phyloP scores from a whole-genome alignment of 139 green algal species.

The Zygnema circumcarinatum region DNA sequence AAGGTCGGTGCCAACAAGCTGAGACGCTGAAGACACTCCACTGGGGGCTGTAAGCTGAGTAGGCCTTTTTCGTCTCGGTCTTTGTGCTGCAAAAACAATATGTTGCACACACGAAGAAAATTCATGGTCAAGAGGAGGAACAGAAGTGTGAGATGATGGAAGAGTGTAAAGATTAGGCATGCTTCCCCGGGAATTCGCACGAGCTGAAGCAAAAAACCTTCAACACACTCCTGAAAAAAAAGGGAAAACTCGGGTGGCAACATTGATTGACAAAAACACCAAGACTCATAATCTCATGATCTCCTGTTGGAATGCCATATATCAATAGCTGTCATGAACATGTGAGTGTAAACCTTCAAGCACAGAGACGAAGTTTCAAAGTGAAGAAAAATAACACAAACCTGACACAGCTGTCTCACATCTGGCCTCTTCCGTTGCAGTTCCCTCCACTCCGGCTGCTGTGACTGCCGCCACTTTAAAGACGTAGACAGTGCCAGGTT shows the following conservation, averaged over 20 bases:
- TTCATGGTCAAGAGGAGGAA: no score
- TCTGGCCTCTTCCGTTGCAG: not conserved
- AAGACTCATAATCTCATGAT: not conserved
- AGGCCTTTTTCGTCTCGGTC: not conserved
- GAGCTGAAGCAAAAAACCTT: no score
- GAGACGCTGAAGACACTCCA: no score
- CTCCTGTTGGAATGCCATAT: not conserved
- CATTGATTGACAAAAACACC: not conserved
- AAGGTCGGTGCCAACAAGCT: not conserved
- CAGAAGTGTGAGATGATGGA: no score
- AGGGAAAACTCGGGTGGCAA: not conserved
- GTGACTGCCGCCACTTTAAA: slow-evolving; percentile 17
- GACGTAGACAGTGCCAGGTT: not conserved
- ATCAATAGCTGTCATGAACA: not conserved
- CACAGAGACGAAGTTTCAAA: not conserved
- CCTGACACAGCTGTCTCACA: not conserved
- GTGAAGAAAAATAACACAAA: not conserved
- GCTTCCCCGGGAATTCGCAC: no score
- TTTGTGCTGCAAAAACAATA: not conserved
- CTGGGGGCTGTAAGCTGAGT: not conserved
- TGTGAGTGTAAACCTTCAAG: not conserved
- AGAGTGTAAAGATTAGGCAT: no score
- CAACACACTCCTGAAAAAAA: no score
- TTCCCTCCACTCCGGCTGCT: not conserved
- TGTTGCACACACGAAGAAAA: no score